A percentile compares a stretch with the other conserved stretches of the same genome.
Conservation (phyloP, 352 stramenopile genomes). For the Achlya hypogyna region DNA sequence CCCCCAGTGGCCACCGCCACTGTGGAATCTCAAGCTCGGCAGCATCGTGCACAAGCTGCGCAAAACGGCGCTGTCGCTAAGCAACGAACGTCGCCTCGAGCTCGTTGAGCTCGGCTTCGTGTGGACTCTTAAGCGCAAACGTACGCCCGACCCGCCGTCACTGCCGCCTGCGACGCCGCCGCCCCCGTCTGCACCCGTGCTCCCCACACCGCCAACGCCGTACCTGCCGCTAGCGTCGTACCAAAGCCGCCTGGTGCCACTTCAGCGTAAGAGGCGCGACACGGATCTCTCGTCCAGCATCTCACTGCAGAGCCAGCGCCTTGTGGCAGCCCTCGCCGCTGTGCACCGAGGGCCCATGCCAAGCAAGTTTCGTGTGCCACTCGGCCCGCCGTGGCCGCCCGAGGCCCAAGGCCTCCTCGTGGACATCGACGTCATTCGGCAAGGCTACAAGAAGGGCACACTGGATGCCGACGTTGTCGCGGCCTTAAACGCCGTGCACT, state of each 20-base stretch:
- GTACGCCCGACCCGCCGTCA: background rate
- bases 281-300: background rate
- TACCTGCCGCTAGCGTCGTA: background rate
- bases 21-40: conserved; percentile 11
- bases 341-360: conserved; percentile 1
- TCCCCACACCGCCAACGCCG: too few relatives aligned
- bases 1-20: conserved; percentile 20
- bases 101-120: conserved; percentile 26
- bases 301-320: background rate
- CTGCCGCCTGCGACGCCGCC: too few relatives aligned
- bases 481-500: background rate
- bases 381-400: background rate
- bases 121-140: conserved; percentile 18
- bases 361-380: background rate
- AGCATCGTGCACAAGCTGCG: background rate
- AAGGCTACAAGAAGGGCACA: background rate
- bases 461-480: conserved; percentile 7
- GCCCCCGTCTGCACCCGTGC: too few relatives aligned
- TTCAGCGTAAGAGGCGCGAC: background rate
- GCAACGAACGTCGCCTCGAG: conserved; percentile 12
- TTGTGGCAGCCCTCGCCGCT: conserved; percentile 15
- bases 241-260: background rate
- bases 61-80: background rate
- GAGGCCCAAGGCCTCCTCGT: background rate
- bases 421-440: background rate